Base-by-base conservation (phyloP, 2,329 filamentous ascomycete genomes). In the Aspergillus amoenus region DNA sequence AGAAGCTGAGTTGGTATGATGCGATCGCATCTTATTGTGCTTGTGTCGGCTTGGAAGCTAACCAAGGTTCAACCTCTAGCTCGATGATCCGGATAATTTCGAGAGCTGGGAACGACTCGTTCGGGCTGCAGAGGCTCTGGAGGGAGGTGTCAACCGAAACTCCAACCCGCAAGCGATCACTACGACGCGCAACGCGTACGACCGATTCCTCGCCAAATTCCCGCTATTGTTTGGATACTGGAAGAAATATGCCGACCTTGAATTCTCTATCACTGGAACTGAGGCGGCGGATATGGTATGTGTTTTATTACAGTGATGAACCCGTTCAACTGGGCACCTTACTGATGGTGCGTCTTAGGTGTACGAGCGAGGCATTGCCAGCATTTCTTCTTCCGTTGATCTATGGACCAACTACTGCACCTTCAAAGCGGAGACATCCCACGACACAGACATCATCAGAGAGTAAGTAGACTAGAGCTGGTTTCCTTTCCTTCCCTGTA, bases 231-330 rank as follows among this genome's bases (percentile, higher is more conserved):
- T 97, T 69, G 94, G 93, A 52, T 99, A 97, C 79, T 99, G 94
- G 94, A 97, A 97, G 81, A 97, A 97, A 74, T 99, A 97, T 82
- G 94, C 94, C 70, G 93, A 97, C 69, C 83, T 96, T 62, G 94
- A 99, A 71, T 99, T 99, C 78, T 92, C 92, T 50, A 96, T 99
- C 64, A 92, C 92, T 4, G 94, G 94, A 17, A 95, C 94, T 5
- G 94, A 99, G 79, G 93, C 93, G 43, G 94, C 94, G 53, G 94
- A 97, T 76, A 95, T 97, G 89, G 92, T 96, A 75, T 30, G 27
- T 11, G 8, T 30, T 9, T 30, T 11, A 30, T 9, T 30, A 30
- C 27, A 30, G 27, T 1, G 69, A 83, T 55, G 52, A 53, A 39
- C 47, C 13, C n/a, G 3, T 24, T 21, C 13, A 3, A 49, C 34